phyloP scores from a whole-genome alignment of 2,329 filamentous ascomycete species.

The Aspergillus neotritici region DNA sequence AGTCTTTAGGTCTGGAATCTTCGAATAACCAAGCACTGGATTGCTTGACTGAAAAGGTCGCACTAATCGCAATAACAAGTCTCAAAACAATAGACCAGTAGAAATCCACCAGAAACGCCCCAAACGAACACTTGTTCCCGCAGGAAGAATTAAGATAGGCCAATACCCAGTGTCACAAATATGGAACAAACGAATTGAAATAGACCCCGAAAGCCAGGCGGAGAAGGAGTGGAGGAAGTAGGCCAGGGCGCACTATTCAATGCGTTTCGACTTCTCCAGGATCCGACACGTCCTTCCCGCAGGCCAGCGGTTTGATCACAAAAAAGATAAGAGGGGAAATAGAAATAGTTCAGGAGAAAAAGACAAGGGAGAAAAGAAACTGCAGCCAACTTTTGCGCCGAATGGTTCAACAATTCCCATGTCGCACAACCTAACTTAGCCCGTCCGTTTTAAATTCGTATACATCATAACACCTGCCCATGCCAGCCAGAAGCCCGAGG shows the following conservation, averaged over 20 bases:
- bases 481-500: slow-evolving; percentile 26
- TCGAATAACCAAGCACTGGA: too few species aligned
- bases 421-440: slow-evolving; percentile 25
- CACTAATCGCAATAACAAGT: slow-evolving; percentile 1
- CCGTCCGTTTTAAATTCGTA: slow-evolving; percentile 32
- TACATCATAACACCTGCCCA: slow-evolving; percentile 37
- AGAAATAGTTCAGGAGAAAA: slow-evolving; percentile 9
- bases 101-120: slow-evolving; percentile 18
- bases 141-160: background rate
- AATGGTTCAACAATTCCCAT: slow-evolving; percentile 22
- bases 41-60: slow-evolving; percentile 5
- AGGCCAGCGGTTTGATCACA: slow-evolving; percentile 4
- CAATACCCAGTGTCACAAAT: slow-evolving; percentile 12
- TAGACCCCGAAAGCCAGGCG: slow-evolving; percentile 1
- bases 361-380: slow-evolving; percentile 20
- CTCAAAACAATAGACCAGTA: slow-evolving; percentile 1
- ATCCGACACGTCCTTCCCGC: background rate
- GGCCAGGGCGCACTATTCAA: slow-evolving; percentile 8
- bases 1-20: background rate
- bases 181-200: slow-evolving; percentile 16
- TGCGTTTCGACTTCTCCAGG: background rate
- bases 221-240: slow-evolving; percentile 4
- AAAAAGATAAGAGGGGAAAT: slow-evolving; percentile 10
- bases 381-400: slow-evolving; percentile 26
- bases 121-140: slow-evolving; percentile 4